Evolutionary conservation across 1,139 yeast species (phyloP), one percentile per base, ranked within the genome.

Genomic region (Saccharomyces hybrid): DNA sequence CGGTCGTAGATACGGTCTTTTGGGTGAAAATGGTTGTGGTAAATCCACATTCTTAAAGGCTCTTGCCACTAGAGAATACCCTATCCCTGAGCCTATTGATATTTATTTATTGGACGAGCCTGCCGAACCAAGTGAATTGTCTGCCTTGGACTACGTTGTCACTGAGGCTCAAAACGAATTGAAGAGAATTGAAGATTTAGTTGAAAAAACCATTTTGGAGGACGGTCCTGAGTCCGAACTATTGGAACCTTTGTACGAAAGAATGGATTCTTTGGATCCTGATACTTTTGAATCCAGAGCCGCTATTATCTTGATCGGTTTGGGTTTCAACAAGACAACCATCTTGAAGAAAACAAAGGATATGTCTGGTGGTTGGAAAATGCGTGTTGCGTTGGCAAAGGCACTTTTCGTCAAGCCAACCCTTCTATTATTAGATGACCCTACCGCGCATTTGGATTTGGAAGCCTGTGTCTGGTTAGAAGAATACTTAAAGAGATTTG

Each of bases 401-500:
- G 89, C 89, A 25, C 78, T 86, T 65, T 85, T 86, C 77, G 95
- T 88, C 61, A 88, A 88, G 75, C 96, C 96, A 69, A 86, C 95
- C 54, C 75, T 88, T 65, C 78, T 88, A 67, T 78, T 88, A 65
- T 80, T 88, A 72, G 99, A 93, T 78, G 99, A 93, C 74, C 99
- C 99, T 68, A 95, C 99, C 64, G 99, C 99, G 59, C 99, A 93
- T 77, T 88, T 93, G 82, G 99, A 93, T 79, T 82, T 95, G 72
- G 97, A 93, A 74, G 99, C 99, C 58, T 93, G 98, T 86, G 99
- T 93, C 70, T 93, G 99, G 99, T 82, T 93, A 74, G 99, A 93
- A 81, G 98, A 91, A 77, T 93, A 93, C 76, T 82, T 93, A 70
- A 90, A 90, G 80, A 81, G 91, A 73, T 93, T 86, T 73, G 97